Percentiles rank a stretch among this genome's conserved stretches.
phyloP scores from a whole-genome alignment of 139 green algal genomes.

The Edaphochlamys debaryana region DNA sequence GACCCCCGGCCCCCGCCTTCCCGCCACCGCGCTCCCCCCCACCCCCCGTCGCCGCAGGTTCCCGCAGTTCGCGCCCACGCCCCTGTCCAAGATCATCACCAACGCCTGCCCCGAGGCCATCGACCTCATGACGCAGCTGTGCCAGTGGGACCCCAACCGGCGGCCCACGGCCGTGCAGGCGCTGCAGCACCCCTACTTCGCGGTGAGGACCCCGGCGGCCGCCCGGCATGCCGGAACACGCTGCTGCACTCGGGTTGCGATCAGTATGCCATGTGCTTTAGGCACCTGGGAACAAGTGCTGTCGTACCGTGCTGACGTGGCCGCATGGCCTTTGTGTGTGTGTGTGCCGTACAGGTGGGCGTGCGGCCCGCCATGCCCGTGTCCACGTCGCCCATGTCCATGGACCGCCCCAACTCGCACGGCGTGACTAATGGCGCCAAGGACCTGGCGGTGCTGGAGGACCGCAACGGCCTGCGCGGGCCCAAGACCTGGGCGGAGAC shows the following conservation, averaged over 20 bases:
- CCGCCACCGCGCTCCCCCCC: too few species aligned
- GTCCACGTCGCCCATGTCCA: conserved; percentile 19
- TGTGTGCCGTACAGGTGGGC: conserved; percentile 24
- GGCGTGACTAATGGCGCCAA: conserved; percentile 23
- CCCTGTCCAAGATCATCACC: conserved; percentile 74
- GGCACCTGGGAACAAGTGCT: too few species aligned
- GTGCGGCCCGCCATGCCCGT: conserved; percentile 47
- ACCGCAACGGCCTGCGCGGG: conserved; percentile 42
- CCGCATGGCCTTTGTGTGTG: too few species aligned
- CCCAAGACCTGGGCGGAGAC: conserved; percentile 46
- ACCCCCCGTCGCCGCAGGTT: conserved; percentile 56
- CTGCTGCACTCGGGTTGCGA: background rate
- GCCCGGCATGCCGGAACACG: background rate
- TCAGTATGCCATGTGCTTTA: too few species aligned
- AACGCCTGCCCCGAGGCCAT: conserved; percentile 85
- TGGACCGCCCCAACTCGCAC: conserved; percentile 43
- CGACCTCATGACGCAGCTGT: conserved; percentile 87
- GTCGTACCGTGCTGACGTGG: too few species aligned
- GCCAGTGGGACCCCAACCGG: conserved; percentile 85
- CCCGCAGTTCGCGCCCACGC: conserved; percentile 71
- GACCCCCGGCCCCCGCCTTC: too few species aligned
- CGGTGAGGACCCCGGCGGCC: background rate
- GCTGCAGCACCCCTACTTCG: conserved; percentile 56
- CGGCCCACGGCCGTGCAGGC: conserved; percentile 85
- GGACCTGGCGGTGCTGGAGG: conserved; percentile 36